phyloP scores from a whole-genome alignment of 1,284 basidiomycete species.

The Trichosporon ovoides region DNA sequence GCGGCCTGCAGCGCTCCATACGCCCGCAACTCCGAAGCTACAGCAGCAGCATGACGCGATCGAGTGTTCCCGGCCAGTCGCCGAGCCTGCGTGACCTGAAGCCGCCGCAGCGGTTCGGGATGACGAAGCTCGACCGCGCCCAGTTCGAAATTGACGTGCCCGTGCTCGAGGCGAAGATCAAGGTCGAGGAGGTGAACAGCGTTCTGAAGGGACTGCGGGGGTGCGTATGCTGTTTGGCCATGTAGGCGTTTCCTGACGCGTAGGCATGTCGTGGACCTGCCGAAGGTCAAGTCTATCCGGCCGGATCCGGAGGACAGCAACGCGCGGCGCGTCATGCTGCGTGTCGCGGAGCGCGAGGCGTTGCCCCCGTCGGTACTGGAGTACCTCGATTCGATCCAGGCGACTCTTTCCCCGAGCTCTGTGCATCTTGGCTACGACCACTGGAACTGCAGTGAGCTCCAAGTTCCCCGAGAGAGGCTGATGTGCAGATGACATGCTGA shows the following conservation, averaged over 20 bases:
- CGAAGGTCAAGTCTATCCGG: slow-evolving; percentile 60
- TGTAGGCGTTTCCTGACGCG: not conserved
- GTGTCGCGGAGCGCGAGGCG: slow-evolving; percentile 59
- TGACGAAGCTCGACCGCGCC: slow-evolving; percentile 56
- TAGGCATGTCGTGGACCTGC: slow-evolving; percentile 60
- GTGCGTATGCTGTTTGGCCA: slow-evolving; percentile 50
- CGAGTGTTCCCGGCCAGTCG: not conserved
- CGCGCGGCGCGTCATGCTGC: slow-evolving; percentile 59
- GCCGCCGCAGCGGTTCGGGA: slow-evolving; percentile 43
- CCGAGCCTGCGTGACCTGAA: slow-evolving; percentile 10
- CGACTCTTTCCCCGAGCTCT: slow-evolving; percentile 57
- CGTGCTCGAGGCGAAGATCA: slow-evolving; percentile 63
- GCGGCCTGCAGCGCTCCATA: not conserved
- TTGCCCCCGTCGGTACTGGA: slow-evolving; percentile 56
- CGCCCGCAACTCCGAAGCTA: not conserved
- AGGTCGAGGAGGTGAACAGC: slow-evolving; percentile 56
- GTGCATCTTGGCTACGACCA: slow-evolving; percentile 72
- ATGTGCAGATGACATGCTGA: slow-evolving; percentile 68
- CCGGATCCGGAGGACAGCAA: slow-evolving; percentile 53
- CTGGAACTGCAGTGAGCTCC: slow-evolving; percentile 67
- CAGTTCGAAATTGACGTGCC: slow-evolving; percentile 61
- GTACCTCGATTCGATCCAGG: slow-evolving; percentile 56
- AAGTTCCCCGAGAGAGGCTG: not conserved
- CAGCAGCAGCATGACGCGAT: not conserved
- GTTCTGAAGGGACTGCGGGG: slow-evolving; percentile 60